Evolutionary conservation across 2,329 filamentous ascomycete genomes (phyloP), one percentile per base, ranked within the genome.

Genomic region (Apiospora malaysiana): DNA sequence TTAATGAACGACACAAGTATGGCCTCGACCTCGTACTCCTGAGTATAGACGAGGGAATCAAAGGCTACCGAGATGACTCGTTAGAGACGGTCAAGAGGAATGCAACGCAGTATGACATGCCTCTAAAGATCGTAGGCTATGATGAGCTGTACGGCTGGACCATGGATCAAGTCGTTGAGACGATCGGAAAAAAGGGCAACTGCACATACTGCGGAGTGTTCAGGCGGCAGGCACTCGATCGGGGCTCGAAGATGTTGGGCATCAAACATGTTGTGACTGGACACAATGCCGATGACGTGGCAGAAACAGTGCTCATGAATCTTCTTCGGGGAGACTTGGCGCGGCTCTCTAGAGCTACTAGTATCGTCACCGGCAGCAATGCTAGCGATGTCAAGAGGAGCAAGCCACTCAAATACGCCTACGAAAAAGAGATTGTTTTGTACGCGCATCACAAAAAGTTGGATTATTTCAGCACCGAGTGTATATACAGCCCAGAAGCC

Each of bases 121-220:
- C 93, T 0, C 84, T 99, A 67, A 93, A 94, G 76, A 97, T 99
- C 70, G 90, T 99, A 68, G 94, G 95, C 68, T 99, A 99, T 78
- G 92, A 92, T 69, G 93, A 98, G 78, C 85, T 99, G 12, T 99
- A 99, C 80, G 96, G 95, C 10, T 99, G 96, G 96, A 98, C 95
- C 0, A 99, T 99, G 96, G 96, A 99, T 78, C 94, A 98, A 79
- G 96, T 99, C 12, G 97, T 99, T 4, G 93, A 95, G 77, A 94
- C 95, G 66, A 93, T 99, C 68, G 96, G 96, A 18, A 98, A 98
- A 84, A 98, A 98, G 82, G 95, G 95, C 42, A 99, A 99, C 82
- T 99, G 96, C 87, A 99, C 97, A 42, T 99, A 99, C 79, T 99
- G 96, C 78, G 96, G 96, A 18, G 96, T 99, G 23, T 99, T 99